Percentiles rank a stretch among this genome's conserved stretches.
These are phyloP conservation scores for Canavalia ensiformis DNA, from an alignment of 306 rosid genomes.

Conservation along the genomic window DNA sequence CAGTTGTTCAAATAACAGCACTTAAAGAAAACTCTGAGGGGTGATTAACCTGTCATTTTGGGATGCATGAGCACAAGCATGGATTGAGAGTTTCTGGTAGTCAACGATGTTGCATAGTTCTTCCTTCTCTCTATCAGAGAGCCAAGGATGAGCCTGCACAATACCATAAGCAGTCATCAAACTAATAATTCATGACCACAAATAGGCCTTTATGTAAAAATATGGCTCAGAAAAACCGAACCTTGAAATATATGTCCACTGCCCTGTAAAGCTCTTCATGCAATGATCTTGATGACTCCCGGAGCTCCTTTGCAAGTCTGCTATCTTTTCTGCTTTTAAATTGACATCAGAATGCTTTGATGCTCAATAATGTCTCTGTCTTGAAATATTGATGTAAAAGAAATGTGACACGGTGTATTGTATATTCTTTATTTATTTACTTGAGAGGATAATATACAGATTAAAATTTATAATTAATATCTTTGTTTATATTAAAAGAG, in stretches of 20 bases:
- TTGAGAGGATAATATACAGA: too few species aligned
- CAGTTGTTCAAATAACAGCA: slow-evolving; percentile 91
- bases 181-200: slow-evolving; percentile 38
- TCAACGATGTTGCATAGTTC: slow-evolving; percentile 85
- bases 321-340: slow-evolving; percentile 54
- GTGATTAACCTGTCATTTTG: slow-evolving; percentile 78
- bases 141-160: slow-evolving; percentile 91
- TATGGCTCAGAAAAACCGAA: slow-evolving; percentile 53
- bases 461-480: too few species aligned
- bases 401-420: too few species aligned
- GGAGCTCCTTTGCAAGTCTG: slow-evolving; percentile 69
- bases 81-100: slow-evolving; percentile 85
- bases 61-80: slow-evolving; percentile 96
- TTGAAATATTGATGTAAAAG: too few species aligned
- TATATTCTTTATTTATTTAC: too few species aligned
- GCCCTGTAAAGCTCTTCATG: slow-evolving; percentile 94
- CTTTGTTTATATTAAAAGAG: too few species aligned
- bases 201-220: slow-evolving; percentile 15
- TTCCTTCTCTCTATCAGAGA: slow-evolving; percentile 77
- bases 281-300: slow-evolving; percentile 77
- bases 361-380: too few species aligned
- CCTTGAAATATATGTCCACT: slow-evolving; percentile 91
- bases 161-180: slow-evolving; percentile 32
- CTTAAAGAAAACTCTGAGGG: slow-evolving; percentile 94
- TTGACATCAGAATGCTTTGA: slow-evolving; percentile 51